Conservation (phyloP, 2,329 filamentous ascomycete genomes). For the Amylocarpus encephaloides region DNA sequence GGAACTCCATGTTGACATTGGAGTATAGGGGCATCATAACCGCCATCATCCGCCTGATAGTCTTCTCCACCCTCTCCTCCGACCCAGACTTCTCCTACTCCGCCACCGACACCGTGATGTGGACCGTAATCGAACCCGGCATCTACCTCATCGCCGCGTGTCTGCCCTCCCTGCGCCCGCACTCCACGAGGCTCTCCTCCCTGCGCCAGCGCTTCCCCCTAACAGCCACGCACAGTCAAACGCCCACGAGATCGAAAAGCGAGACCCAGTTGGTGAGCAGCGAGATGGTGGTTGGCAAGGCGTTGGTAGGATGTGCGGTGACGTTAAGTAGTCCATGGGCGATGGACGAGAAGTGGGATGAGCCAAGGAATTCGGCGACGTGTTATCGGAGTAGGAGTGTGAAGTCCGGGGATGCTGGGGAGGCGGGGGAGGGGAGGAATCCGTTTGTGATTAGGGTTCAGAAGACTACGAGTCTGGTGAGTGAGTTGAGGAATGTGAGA, state of each 20-base stretch:
- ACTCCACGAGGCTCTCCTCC: not conserved
- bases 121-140: conserved; percentile 3
- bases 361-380: not conserved
- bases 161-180: conserved; percentile 2
- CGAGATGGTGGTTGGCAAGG: not conserved
- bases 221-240: not conserved
- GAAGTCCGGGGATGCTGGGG: not conserved
- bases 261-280: not conserved
- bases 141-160: conserved; percentile 5
- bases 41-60: not conserved
- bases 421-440: not conserved
- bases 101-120: conserved; percentile 1
- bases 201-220: conserved; percentile 2
- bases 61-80: not conserved
- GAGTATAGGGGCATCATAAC: conserved; percentile 7
- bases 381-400: conserved; percentile 1
- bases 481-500: not conserved
- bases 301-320: not conserved
- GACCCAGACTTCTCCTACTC: conserved; percentile 1
- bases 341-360: not conserved
- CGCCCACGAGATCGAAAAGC: not conserved
- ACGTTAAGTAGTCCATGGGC: not conserved
- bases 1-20: no score
- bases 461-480: conserved; percentile 1
- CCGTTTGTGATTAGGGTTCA: conserved; percentile 1